These are phyloP conservation scores for Cladosporium cucumerinum DNA, from an alignment of 2,329 filamentous ascomycete genomes.

Conservation along the genomic window DNA sequence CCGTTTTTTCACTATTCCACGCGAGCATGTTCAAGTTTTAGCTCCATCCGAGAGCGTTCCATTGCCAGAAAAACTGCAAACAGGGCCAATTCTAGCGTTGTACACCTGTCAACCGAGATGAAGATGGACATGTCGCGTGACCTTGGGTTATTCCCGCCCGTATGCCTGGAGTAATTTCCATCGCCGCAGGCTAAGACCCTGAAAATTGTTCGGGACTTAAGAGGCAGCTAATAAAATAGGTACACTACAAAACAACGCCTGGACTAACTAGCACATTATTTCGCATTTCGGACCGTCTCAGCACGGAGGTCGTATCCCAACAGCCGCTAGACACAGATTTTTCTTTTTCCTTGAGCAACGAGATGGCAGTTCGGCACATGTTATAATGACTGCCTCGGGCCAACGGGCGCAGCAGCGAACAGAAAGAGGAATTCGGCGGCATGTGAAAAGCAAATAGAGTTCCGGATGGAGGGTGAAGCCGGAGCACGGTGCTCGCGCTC, in stretches of 20 bases:
- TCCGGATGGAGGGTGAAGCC: not conserved
- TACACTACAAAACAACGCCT: not conserved
- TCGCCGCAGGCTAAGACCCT: not conserved
- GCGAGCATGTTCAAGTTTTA: not conserved
- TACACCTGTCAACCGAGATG: not conserved
- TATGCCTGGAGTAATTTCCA: not conserved
- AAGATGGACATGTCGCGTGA: not conserved
- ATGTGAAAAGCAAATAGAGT: conserved; percentile 5
- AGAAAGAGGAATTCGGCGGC: not conserved
- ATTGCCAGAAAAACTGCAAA: not conserved
- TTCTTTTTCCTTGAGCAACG: not conserved
- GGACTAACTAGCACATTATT: not conserved
- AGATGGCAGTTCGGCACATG: not conserved
- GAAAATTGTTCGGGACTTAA: not conserved
- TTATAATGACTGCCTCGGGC: not conserved
- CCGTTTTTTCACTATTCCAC: not conserved
- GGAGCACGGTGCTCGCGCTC: not conserved
- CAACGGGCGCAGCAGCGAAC: not conserved
- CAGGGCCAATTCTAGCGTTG: not conserved
- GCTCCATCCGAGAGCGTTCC: not conserved
- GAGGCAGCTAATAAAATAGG: not conserved
- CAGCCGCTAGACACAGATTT: not conserved
- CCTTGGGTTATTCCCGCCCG: not conserved
- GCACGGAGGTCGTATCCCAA: not conserved
- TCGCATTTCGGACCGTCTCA: not conserved